phyloP scores from a whole-genome alignment of 805 yeast species.

The Myxozyma monticola region DNA sequence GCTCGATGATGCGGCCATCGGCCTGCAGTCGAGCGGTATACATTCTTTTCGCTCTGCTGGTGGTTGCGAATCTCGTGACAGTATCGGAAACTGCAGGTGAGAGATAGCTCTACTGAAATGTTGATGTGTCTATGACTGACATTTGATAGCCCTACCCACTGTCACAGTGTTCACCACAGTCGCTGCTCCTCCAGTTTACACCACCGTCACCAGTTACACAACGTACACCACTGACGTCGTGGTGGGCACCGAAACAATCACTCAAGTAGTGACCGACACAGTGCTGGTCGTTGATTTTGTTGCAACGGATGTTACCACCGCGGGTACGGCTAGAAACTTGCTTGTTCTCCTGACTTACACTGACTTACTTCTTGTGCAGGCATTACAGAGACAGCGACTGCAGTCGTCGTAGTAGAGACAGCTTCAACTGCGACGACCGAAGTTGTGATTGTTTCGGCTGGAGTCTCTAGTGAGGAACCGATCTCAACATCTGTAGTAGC shows the following conservation, averaged over 20 bases:
- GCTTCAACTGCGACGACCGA: constrained; percentile 1
- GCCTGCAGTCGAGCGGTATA: no score
- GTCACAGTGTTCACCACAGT: constrained; percentile 19
- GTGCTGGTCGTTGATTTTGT: constrained; percentile 6
- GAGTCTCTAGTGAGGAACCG: not conserved
- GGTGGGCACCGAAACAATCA: constrained; percentile 28
- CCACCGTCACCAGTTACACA: constrained; percentile 17
- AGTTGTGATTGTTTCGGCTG: not conserved
- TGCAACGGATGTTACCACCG: constrained; percentile 1
- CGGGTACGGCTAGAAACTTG: constrained; percentile 1
- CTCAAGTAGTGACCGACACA: constrained; percentile 25
- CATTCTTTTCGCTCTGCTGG: no score
- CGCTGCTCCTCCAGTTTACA: constrained; percentile 18
- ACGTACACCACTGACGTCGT: constrained; percentile 14
- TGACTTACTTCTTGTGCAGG: not conserved
- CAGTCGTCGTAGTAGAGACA: not conserved
- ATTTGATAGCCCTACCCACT: constrained; percentile 25
- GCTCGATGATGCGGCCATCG: no score
- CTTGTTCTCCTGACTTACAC: not conserved
- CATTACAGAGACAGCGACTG: not conserved
- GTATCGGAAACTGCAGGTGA: not conserved
- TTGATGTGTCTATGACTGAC: not conserved
- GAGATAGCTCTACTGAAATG: not conserved
- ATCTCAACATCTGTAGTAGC: not conserved
- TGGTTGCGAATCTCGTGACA: not conserved